Conservation (phyloP, 176 grass and related monocot genomes). For the Bolboschoenus planiculmis region DNA sequence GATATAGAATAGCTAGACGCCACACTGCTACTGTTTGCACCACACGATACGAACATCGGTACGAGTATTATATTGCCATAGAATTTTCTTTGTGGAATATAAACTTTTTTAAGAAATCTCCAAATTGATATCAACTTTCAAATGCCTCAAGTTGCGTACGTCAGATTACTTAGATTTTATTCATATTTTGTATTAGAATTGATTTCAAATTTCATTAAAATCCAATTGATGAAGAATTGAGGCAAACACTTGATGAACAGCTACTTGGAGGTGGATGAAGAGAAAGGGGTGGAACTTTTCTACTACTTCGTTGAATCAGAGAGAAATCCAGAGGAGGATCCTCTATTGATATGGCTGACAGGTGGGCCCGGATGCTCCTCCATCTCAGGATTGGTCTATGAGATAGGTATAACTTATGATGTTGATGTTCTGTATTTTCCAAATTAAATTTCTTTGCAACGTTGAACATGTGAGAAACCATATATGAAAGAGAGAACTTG, state of each 20-base stretch:
- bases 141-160: too few relatives aligned
- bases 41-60: too few relatives aligned
- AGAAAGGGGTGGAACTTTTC: constrained; percentile 37
- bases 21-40: too few relatives aligned
- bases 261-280: constrained; percentile 57
- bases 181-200: background rate
- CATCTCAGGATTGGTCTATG: constrained; percentile 36
- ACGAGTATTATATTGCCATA: background rate
- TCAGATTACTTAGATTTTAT: too few relatives aligned
- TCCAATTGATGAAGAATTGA: too few relatives aligned
- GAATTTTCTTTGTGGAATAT: background rate
- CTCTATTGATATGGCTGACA: constrained; percentile 55
- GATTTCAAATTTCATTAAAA: background rate
- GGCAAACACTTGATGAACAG: background rate
- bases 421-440: background rate
- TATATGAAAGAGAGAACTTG: too few relatives aligned
- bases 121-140: background rate
- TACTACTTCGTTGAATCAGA: constrained; percentile 34
- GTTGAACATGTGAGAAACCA: too few relatives aligned
- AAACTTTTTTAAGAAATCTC: background rate
- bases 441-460: background rate
- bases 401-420: constrained; percentile 29
- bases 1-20: too few relatives aligned
- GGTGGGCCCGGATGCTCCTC: constrained; percentile 57
- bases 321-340: constrained; percentile 38